Evolutionary conservation across 306 rosid species (phyloP), one percentile per base, ranked within the genome.

Genomic region (Medicago arabica): DNA sequence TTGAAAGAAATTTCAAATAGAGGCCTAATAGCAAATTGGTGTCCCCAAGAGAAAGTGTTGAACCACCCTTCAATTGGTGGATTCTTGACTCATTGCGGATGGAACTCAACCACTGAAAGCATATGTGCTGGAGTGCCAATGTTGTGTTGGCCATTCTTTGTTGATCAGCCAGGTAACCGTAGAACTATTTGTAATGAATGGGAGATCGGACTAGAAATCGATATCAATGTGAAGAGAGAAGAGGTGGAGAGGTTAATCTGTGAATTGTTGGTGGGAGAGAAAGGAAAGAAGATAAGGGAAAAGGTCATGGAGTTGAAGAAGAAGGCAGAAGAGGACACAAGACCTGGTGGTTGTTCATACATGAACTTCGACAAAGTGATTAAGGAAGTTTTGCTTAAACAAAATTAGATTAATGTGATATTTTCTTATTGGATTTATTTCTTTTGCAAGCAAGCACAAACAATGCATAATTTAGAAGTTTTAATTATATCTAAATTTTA

Each of bases 211-310:
- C 23, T 66, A 0, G 58, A 67, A 66, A 67, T 76, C 1, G 59
- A 66, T 54, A 11, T 21, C 0, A 40, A 76, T 77, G 81, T 40
- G 16, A 66, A 72, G 75, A 77, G 85, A 59, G 79, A 59, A 10
- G 79, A 58, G 40, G 76, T 82, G 40, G 85, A 66, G 72, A 77
- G 39, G 43, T 46, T 78, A 8, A 61, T 82, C 1, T 78, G 46
- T 66, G 83, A 67, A 8, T 59, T 82, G 66, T 60, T 82, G 77
- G 74, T 38, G 21, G 86, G 83, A 28, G 83, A 82, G 72, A 78
- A 67, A 34, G 86, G 77, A 43, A 50, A 73, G 39, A 75, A 72
- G 23, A 78, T 73, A 80, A 73, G 66, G 38, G 2, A 67, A 50
- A 78, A 67, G 53, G 0, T 19, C 13, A 60, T 67, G 66, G 74